Conservation (phyloP, 768 basidiomycete species). For the Cyclocybe cylindracea region DNA sequence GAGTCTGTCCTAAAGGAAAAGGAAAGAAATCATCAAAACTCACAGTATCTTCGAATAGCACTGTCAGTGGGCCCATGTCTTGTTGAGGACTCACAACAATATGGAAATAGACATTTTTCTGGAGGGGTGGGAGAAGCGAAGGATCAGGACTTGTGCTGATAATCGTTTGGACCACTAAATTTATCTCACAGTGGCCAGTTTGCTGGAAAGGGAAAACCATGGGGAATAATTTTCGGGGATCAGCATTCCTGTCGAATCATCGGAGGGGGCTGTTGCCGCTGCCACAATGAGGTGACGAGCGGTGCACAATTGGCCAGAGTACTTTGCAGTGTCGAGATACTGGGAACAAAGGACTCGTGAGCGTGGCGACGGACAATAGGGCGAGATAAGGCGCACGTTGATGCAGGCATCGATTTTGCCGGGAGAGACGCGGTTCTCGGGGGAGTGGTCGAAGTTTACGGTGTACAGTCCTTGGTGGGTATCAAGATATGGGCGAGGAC, state of each 20-base stretch:
- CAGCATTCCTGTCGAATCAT: constrained; percentile 26
- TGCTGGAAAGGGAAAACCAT: constrained; percentile 44
- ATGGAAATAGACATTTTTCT: constrained; percentile 61
- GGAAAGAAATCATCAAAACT: constrained; percentile 17
- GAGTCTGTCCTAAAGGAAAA: constrained; percentile 16
- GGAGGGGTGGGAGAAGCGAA: constrained; percentile 3
- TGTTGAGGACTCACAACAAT: constrained; percentile 51
- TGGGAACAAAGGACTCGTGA: constrained; percentile 11
- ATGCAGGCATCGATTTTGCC: constrained; percentile 43
- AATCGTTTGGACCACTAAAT: constrained; percentile 2
- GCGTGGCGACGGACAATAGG: not conserved
- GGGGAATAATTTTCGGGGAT: constrained; percentile 26
- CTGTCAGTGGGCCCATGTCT: constrained; percentile 45
- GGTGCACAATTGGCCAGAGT: constrained; percentile 26
- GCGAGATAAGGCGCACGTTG: constrained; percentile 36
- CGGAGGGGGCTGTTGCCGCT: constrained; percentile 47
- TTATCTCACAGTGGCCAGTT: constrained; percentile 43
- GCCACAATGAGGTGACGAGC: constrained; percentile 56
- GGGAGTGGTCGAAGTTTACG: constrained; percentile 41
- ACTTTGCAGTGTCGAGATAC: constrained; percentile 35
- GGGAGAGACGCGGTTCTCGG: constrained; percentile 45
- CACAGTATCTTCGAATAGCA: constrained; percentile 50
- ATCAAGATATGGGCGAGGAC: constrained; percentile 42
- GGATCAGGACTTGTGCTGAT: constrained; percentile 14
- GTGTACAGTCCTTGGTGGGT: constrained; percentile 37